These are phyloP conservation scores for Leavenworthia alabamica DNA, from an alignment of 345 rosid genomes.

Conservation along the genomic window DNA sequence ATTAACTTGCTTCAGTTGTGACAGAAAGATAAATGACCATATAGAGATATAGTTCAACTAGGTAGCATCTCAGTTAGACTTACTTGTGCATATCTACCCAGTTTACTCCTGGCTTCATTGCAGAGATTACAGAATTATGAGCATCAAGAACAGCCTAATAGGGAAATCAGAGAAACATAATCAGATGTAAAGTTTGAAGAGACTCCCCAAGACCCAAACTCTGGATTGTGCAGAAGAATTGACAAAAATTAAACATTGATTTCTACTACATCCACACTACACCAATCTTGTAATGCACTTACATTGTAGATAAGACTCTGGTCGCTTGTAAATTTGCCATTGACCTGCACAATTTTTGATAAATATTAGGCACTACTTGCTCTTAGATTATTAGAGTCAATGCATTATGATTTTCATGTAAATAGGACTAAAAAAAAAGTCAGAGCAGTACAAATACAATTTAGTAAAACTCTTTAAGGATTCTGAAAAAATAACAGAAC, in stretches of 20 bases:
- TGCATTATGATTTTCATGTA: background rate
- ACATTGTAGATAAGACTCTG: constrained; percentile 77
- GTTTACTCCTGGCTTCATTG: constrained; percentile 80
- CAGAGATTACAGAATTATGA: constrained; percentile 71
- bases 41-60: background rate
- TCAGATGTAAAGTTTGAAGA: background rate
- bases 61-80: constrained; percentile 24
- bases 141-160: constrained; percentile 78
- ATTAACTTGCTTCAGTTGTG: constrained; percentile 16
- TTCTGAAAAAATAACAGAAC: constrained; percentile 2
- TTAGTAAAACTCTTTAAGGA: background rate
- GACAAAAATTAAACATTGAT: background rate
- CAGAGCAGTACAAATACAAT: background rate
- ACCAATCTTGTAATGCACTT: constrained; percentile 30
- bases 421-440: background rate
- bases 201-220: background rate
- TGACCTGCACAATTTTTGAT: constrained; percentile 52
- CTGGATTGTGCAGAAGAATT: background rate
- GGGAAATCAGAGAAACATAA: constrained; percentile 12
- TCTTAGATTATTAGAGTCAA: background rate
- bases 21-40: constrained; percentile 1
- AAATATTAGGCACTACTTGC: constrained; percentile 5
- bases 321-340: constrained; percentile 84
- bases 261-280: background rate
- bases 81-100: constrained; percentile 97